These are phyloP conservation scores for Phialophora expanda DNA, from an alignment of 2,329 filamentous ascomycete species.

Conservation along the genomic window DNA sequence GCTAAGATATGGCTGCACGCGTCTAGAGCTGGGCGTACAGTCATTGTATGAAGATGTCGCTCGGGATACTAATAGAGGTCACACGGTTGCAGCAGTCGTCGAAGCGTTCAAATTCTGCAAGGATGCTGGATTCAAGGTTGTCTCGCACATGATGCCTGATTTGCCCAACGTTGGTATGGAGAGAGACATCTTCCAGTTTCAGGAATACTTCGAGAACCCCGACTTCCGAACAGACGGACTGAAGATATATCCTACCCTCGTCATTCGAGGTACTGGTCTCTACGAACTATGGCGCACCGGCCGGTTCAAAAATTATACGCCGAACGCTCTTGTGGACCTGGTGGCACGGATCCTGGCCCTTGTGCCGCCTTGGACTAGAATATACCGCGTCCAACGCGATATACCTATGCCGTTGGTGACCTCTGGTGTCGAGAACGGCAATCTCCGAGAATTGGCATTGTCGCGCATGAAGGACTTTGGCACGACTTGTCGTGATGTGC, in stretches of 20 bases:
- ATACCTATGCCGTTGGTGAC: slow-evolving; percentile 99
- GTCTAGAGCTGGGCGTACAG: slow-evolving; percentile 93
- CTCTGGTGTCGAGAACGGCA: slow-evolving; percentile 96
- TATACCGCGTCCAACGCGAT: slow-evolving; percentile 97
- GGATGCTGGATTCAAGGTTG: slow-evolving; percentile 97
- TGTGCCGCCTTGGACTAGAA: slow-evolving; percentile 95
- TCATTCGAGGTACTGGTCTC: slow-evolving; percentile 92
- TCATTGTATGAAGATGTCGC: slow-evolving; percentile 97
- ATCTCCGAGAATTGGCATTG: slow-evolving; percentile 87
- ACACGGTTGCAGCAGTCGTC: slow-evolving; percentile 92
- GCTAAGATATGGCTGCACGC: slow-evolving; percentile 96
- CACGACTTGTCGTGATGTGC: slow-evolving; percentile 92
- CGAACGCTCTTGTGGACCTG: slow-evolving; percentile 92
- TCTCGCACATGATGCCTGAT: slow-evolving; percentile 99
- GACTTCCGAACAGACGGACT: slow-evolving; percentile 94
- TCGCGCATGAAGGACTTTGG: slow-evolving; percentile 99
- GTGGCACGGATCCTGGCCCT: slow-evolving; percentile 95
- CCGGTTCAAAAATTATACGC: slow-evolving; percentile 97
- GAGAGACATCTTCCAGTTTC: slow-evolving; percentile 93
- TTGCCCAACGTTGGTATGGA: slow-evolving; percentile 98
- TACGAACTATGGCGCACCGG: slow-evolving; percentile 98
- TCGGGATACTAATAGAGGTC: slow-evolving; percentile 94
- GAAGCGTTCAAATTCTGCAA: slow-evolving; percentile 98
- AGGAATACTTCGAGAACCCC: slow-evolving; percentile 97
- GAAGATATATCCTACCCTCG: slow-evolving; percentile 97